These are phyloP conservation scores for Vitis amurensis DNA, from an alignment of 164 flowering plant species.

Conservation along the genomic window DNA sequence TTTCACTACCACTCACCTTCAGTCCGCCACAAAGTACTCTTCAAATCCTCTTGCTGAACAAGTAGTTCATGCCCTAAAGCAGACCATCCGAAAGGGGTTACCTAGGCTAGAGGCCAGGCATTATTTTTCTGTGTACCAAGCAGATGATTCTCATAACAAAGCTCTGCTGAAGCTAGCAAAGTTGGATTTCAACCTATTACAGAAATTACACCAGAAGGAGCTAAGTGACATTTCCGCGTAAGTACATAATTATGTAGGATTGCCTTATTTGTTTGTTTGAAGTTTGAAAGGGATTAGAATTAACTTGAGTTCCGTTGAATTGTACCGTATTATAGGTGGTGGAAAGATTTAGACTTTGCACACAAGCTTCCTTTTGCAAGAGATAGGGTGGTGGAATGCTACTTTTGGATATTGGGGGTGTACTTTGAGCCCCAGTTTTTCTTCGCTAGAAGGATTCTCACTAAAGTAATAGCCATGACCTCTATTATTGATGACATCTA, in stretches of 20 bases:
- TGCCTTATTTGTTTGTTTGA: too few species aligned
- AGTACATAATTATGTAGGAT: neutral
- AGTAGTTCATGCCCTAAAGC: constrained; percentile 32
- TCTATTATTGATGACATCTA: constrained; percentile 28
- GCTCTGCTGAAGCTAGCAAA: constrained; percentile 43
- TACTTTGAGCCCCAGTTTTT: constrained; percentile 33
- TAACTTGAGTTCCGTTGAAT: neutral
- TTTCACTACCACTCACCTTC: constrained; percentile 34
- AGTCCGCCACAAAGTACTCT: neutral
- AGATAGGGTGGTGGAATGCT: constrained; percentile 41
- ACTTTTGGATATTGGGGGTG: constrained; percentile 36
- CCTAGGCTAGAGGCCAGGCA: constrained; percentile 35
- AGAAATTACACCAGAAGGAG: constrained; percentile 40
- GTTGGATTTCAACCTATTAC: constrained; percentile 56
- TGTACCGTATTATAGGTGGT: constrained; percentile 29
- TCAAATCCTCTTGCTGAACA: constrained; percentile 21
- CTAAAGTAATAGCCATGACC: constrained; percentile 18
- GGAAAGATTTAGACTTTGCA: constrained; percentile 31
- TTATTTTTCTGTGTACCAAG: constrained; percentile 35
- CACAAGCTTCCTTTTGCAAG: constrained; percentile 35
- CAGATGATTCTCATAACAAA: constrained; percentile 20
- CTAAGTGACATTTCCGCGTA: constrained; percentile 33
- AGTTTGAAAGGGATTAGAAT: too few species aligned
- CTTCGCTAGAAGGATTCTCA: constrained; percentile 7
- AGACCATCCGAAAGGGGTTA: constrained; percentile 32